Conservation (phyloP, 176 grass and related monocot genomes). For the Bolboschoenus planiculmis region DNA sequence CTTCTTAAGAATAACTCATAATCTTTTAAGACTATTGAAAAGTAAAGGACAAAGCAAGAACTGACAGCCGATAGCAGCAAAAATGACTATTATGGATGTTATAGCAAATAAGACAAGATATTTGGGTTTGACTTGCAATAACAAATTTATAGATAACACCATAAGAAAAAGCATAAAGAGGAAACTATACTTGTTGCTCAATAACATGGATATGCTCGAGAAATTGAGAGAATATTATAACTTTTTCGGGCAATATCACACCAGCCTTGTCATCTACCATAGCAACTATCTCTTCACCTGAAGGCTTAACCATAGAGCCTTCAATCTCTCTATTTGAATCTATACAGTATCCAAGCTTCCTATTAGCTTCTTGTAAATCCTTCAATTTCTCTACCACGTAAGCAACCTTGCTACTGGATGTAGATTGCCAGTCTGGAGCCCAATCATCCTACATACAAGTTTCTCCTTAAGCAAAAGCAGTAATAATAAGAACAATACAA, state of each 20-base stretch:
- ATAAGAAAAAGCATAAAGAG: background rate
- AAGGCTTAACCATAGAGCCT: slow-evolving; percentile 21
- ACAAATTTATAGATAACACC: background rate
- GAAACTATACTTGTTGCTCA: slow-evolving; percentile 67
- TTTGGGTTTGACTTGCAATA: background rate
- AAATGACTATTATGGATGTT: background rate
- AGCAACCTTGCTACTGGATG: slow-evolving; percentile 92
- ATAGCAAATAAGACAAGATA: background rate
- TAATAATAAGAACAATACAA: background rate
- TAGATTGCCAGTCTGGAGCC: slow-evolving; percentile 96
- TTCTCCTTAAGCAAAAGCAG: background rate
- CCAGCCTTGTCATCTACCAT: slow-evolving; percentile 17
- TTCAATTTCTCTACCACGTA: slow-evolving; percentile 71
- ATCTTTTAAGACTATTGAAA: background rate
- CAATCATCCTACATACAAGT: slow-evolving; percentile 66
- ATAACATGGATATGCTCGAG: slow-evolving; percentile 95
- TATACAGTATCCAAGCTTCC: slow-evolving; percentile 29
- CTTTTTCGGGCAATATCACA: slow-evolving; percentile 52
- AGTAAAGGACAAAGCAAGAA: background rate
- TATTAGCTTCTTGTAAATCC: slow-evolving; percentile 46
- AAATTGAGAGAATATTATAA: slow-evolving; percentile 98
- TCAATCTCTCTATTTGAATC: slow-evolving; percentile 26
- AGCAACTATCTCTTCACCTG: slow-evolving; percentile 24
- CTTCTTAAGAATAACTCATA: background rate
- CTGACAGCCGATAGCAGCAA: background rate